A percentile compares a stretch with the other conserved stretches of the same genome.
These are phyloP conservation scores for Papiliotrema flavescens DNA, from an alignment of 1,284 basidiomycete genomes.

Conservation along the genomic window DNA sequence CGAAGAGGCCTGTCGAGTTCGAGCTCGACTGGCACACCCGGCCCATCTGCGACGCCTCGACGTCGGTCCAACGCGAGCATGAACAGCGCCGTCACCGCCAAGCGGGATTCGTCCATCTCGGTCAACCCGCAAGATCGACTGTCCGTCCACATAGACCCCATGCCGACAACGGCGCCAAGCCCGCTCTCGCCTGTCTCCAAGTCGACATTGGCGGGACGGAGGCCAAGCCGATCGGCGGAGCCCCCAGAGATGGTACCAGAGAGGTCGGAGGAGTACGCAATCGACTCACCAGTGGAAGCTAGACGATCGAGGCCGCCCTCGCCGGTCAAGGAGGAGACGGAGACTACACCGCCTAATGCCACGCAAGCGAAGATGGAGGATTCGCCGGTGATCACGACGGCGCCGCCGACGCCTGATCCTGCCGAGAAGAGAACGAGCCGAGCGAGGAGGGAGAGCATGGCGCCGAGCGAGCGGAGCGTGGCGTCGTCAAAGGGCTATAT, in stretches of 20 bases:
- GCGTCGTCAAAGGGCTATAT: slow-evolving; percentile 39
- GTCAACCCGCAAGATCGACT: slow-evolving; percentile 13
- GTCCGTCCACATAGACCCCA: slow-evolving; percentile 19
- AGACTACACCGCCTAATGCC: background rate
- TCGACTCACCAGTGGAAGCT: background rate
- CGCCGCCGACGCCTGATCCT: background rate
- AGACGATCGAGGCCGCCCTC: slow-evolving; percentile 27
- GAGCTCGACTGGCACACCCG: slow-evolving; percentile 14
- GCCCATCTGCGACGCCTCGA: slow-evolving; percentile 1
- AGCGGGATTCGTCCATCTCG: background rate
- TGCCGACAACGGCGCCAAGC: background rate
- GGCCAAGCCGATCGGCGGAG: slow-evolving; percentile 29
- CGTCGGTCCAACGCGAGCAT: slow-evolving; percentile 9
- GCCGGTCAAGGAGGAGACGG: slow-evolving; percentile 35
- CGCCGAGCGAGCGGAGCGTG: slow-evolving; percentile 33
- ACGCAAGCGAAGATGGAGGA: background rate
- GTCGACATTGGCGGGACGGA: slow-evolving; percentile 11
- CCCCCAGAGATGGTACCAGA: slow-evolving; percentile 30
- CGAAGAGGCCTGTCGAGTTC: slow-evolving; percentile 32
- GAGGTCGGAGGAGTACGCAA: slow-evolving; percentile 10
- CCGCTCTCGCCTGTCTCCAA: slow-evolving; percentile 14
- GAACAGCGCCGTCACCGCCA: slow-evolving; percentile 4
- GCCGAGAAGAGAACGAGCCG: slow-evolving; percentile 11
- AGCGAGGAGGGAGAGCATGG: slow-evolving; percentile 30
- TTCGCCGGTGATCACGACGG: background rate